These are phyloP conservation scores for Grosmannia huntii DNA, from an alignment of 2,329 filamentous ascomycete species.

Conservation along the genomic window DNA sequence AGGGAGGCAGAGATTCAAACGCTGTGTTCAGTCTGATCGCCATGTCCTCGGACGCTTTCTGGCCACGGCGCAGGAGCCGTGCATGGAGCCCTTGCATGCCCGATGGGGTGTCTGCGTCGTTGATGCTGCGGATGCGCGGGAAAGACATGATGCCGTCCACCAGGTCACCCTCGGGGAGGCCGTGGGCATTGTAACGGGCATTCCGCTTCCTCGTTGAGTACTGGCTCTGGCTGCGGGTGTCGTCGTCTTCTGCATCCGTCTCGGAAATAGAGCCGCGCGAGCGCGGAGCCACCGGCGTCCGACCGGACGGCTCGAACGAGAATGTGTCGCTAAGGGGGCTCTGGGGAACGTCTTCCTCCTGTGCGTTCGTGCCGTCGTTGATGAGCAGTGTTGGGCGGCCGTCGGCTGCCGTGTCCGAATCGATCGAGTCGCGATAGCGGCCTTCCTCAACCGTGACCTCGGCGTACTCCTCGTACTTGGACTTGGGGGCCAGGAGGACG, in stretches of 20 bases:
- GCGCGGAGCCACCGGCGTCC: conserved; percentile 37
- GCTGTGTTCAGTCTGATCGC: conserved; percentile 12
- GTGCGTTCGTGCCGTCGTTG: background rate
- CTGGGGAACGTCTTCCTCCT: conserved; percentile 18
- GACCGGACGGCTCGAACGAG: conserved; percentile 41
- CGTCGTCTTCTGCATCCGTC: conserved; percentile 22
- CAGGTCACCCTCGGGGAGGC: conserved; percentile 22
- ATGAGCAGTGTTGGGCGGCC: background rate
- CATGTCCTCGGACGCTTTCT: conserved; percentile 9
- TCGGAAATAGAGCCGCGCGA: conserved; percentile 36
- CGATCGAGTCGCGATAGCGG: conserved; percentile 37
- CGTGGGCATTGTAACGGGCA: conserved; percentile 14
- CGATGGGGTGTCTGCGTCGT: conserved; percentile 26
- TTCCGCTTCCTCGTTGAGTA: conserved; percentile 14
- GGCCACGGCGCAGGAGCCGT: conserved; percentile 19
- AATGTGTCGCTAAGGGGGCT: conserved; percentile 30
- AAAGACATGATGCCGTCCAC: conserved; percentile 50
- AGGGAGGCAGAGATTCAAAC: conserved; percentile 27
- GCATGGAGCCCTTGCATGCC: conserved; percentile 29
- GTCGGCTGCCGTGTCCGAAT: background rate
- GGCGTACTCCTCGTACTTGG: conserved; percentile 54
- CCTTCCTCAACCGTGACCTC: conserved; percentile 42
- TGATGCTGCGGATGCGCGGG: conserved; percentile 36
- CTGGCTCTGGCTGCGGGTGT: conserved; percentile 14
- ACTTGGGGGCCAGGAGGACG: conserved; percentile 76